Evolutionary conservation across 2,329 filamentous ascomycete genomes (phyloP).

Genomic region (Pseudogymnoascus sp.): DNA sequence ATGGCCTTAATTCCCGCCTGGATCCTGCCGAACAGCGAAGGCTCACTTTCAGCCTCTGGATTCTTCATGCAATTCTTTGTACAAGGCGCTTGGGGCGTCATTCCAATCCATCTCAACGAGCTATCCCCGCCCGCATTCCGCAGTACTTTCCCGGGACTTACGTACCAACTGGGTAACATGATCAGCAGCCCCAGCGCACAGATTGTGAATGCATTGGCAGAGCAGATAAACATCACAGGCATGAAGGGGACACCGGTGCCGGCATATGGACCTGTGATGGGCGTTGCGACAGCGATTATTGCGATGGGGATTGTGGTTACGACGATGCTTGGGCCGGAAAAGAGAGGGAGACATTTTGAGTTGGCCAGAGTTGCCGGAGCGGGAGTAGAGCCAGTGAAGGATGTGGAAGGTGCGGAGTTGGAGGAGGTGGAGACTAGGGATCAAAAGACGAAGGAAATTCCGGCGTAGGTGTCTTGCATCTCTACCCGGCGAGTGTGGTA

Average conservation of each 20-base stretch:
- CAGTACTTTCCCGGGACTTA: conserved; percentile 59
- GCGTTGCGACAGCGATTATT: conserved; percentile 68
- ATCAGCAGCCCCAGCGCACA: conserved; percentile 63
- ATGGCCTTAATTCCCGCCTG: conserved; percentile 77
- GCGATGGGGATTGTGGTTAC: conserved; percentile 52
- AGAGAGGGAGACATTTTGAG: conserved; percentile 64
- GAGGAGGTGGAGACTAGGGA: neutral
- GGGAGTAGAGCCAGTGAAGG: conserved; percentile 23
- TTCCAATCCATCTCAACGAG: conserved; percentile 64
- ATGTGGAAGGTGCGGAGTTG: conserved; percentile 19
- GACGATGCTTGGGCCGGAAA: conserved; percentile 58
- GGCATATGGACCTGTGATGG: conserved; percentile 70
- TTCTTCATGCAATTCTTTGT: conserved; percentile 78
- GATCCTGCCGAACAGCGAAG: conserved; percentile 55
- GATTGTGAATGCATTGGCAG: conserved; percentile 68
- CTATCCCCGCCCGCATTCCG: conserved; percentile 60
- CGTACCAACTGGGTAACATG: conserved; percentile 67
- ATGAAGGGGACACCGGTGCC: conserved; percentile 50
- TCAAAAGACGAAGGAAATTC: neutral
- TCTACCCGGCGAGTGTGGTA: neutral
- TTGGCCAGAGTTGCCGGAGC: conserved; percentile 45
- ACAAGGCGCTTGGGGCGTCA: conserved; percentile 63
- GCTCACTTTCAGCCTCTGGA: conserved; percentile 63
- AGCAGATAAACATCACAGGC: conserved; percentile 50
- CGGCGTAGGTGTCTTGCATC: conserved; percentile 7